Evolutionary conservation across 495 filamentous ascomycete genomes (phyloP).

Genomic region (Hypoxylon crocopeplum): DNA sequence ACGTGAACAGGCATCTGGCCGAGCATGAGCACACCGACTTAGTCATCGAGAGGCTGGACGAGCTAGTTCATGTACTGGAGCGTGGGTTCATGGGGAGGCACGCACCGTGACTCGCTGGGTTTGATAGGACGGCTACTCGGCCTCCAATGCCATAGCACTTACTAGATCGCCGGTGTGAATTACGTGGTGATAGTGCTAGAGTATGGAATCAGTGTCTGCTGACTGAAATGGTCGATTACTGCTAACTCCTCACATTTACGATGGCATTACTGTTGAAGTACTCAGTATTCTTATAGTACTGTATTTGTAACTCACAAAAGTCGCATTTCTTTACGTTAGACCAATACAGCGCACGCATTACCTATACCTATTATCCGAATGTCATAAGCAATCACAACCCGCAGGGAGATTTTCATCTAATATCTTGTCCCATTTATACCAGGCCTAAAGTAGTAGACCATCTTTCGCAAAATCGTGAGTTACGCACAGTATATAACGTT

Average conservation of each 20-base stretch:
- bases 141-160: too few relatives aligned
- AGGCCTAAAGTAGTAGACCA: constrained; percentile 6
- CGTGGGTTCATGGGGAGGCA: constrained; percentile 63
- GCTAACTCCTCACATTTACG: too few relatives aligned
- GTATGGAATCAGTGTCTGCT: too few relatives aligned
- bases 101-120: not conserved
- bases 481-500: constrained; percentile 18
- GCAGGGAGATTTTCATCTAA: not conserved
- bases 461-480: constrained; percentile 7
- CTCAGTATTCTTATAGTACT: too few relatives aligned
- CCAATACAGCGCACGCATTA: too few relatives aligned
- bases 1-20: constrained; percentile 74
- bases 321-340: too few relatives aligned
- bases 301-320: too few relatives aligned
- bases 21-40: constrained; percentile 81
- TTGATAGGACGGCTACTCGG: not conserved
- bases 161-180: too few relatives aligned
- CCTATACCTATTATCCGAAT: too few relatives aligned
- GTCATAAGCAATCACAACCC: not conserved
- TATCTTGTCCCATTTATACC: constrained; percentile 24
- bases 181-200: too few relatives aligned
- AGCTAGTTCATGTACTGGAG: constrained; percentile 74
- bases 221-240: too few relatives aligned
- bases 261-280: too few relatives aligned
- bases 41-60: constrained; percentile 69